Percentiles rank a stretch among this genome's conserved stretches.
These are phyloP conservation scores for Calonectria ilicicola DNA, from an alignment of 2,329 filamentous ascomycete genomes.

Conservation along the genomic window DNA sequence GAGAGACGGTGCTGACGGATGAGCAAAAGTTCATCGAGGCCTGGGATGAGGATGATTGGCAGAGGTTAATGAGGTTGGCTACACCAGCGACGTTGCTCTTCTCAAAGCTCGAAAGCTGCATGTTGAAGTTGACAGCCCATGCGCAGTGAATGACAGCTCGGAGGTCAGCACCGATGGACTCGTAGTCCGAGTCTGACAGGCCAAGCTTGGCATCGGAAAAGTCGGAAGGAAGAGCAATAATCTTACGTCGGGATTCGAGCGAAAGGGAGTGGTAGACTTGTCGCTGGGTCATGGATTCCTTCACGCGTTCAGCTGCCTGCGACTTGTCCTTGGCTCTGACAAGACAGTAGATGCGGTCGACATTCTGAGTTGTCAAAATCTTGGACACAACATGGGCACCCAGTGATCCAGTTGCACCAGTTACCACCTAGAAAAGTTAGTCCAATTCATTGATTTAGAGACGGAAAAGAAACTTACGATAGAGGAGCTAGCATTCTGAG, in stretches of 20 bases:
- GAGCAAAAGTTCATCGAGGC: slow-evolving; percentile 63
- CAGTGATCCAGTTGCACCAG: slow-evolving; percentile 74
- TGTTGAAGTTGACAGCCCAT: slow-evolving; percentile 70
- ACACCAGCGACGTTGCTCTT: slow-evolving; percentile 58
- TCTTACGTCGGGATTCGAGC: slow-evolving; percentile 38
- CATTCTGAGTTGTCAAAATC: slow-evolving; percentile 65
- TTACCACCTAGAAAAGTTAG: slow-evolving; percentile 56
- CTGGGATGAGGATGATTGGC: slow-evolving; percentile 31
- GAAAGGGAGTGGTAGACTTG: slow-evolving; percentile 47
- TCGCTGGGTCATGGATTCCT: slow-evolving; percentile 43
- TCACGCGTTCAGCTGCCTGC: slow-evolving; percentile 12
- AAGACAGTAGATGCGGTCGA: slow-evolving; percentile 65
- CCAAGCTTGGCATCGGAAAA: slow-evolving; percentile 25
- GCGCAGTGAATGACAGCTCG: slow-evolving; percentile 62
- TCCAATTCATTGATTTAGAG: too few relatives aligned
- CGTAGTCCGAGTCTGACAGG: slow-evolving; percentile 43
- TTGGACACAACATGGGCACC: slow-evolving; percentile 71
- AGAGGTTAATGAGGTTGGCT: slow-evolving; percentile 57
- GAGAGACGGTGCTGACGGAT: slow-evolving; percentile 57
- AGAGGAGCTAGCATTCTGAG: slow-evolving; percentile 29
- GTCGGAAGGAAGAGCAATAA: slow-evolving; percentile 34
- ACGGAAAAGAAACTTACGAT: slow-evolving; percentile 18
- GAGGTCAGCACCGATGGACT: slow-evolving; percentile 46
- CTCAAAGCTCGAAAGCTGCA: slow-evolving; percentile 63
- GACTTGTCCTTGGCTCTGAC: slow-evolving; percentile 54